phyloP scores from a whole-genome alignment of 306 rosid genomes.

The Rubus parviflorus region DNA sequence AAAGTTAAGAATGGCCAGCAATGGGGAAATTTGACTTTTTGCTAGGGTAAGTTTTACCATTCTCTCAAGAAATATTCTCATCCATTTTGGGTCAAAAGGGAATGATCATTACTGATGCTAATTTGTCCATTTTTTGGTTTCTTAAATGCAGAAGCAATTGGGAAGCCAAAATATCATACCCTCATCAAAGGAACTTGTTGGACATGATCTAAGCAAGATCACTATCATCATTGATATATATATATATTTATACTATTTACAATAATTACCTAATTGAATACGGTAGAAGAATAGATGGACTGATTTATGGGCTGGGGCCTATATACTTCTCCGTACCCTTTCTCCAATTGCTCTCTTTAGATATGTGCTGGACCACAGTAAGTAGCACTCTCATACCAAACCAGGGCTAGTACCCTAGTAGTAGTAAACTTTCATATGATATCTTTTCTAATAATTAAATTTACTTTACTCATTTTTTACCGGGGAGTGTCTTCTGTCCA shows the following conservation, averaged over 20 bases:
- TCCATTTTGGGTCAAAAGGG: not conserved
- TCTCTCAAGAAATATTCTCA: not conserved
- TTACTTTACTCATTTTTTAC: slow-evolving; percentile 2
- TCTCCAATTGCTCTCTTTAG: slow-evolving; percentile 13
- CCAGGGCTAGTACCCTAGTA: not conserved
- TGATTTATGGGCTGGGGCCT: slow-evolving; percentile 50
- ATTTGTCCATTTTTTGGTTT: not conserved
- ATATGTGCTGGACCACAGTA: slow-evolving; percentile 47
- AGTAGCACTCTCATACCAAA: slow-evolving; percentile 33
- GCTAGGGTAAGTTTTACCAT: slow-evolving; percentile 53
- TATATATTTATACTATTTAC: slow-evolving; percentile 67
- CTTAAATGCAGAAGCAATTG: slow-evolving; percentile 56
- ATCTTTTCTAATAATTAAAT: slow-evolving; percentile 25
- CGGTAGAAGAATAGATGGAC: slow-evolving; percentile 53
- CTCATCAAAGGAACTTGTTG: slow-evolving; percentile 49
- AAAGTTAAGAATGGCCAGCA: slow-evolving; percentile 46
- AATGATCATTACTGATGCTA: slow-evolving; percentile 3
- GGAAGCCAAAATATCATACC: slow-evolving; percentile 59
- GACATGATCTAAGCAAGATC: slow-evolving; percentile 54
- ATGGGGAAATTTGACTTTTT: slow-evolving; percentile 39
- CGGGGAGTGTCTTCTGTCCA: no score
- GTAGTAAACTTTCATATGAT: slow-evolving; percentile 1
- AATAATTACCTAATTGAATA: slow-evolving; percentile 67
- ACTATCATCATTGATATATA: slow-evolving; percentile 35
- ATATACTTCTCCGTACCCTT: slow-evolving; percentile 29